Base-by-base conservation (phyloP, 345 rosid species). In the Lumnitzera littorea region DNA sequence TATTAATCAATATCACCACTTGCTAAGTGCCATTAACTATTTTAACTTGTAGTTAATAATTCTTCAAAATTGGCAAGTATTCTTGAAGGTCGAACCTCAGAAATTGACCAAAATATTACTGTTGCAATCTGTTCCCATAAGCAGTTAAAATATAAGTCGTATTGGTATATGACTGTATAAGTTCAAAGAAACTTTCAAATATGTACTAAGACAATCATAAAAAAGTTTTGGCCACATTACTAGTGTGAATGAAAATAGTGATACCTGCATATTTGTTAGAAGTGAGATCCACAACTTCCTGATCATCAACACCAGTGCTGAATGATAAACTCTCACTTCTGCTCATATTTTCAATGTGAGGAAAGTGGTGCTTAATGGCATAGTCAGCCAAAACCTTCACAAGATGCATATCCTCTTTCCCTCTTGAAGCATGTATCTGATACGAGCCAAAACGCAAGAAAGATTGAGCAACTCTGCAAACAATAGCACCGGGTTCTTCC, bases 211-310 rank as follows among this genome's bases (percentile, higher is more conserved):
- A 36, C 43, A 5, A 36, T 4, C 43, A 36, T 36, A 36, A 36
- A 0, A 36, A 36, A 36, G 43, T 5, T 36, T 36, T 36, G 43
- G 43, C 43, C 11, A 36, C 10, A 36, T 36, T 36, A 36, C 9
- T 36, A 36, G 43, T 5, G 43, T 36, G 5, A 17, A 2, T 23
- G 31, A 54, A 54, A 24, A 47, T 20, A 57, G 36, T 63, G 17
- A 23, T 76, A 94, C 99, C 99, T 71, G 99, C 99, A 76, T 94
- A 94, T 63, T 90, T 94, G 77, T 94, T 94, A 50, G 97, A 86
- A 58, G 96, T 94, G 47, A 94, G 80, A 70, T 94, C 97, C 70
- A 90, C 96, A 67, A 83, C 82, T 0, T 84, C 81, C 77, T 84
- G 81, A 72, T 84, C 95, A 74, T 83, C 83, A 65, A 76, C 76